Evolutionary conservation across 2,329 filamentous ascomycete species (phyloP), one percentile per base, ranked within the genome.

Genomic region (Penicillium hordei): DNA sequence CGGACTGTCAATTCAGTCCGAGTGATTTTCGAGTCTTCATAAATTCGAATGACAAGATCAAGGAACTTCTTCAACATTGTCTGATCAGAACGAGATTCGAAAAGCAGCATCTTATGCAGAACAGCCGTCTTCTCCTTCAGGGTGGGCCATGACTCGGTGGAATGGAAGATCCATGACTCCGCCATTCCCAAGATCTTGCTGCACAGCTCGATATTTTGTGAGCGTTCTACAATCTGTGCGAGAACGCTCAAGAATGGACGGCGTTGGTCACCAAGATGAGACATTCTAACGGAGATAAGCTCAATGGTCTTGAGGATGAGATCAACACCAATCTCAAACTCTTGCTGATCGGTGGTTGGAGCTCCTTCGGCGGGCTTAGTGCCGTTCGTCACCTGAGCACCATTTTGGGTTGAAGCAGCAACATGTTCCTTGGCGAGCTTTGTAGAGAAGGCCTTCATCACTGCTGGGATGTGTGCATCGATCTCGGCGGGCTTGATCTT

Each of bases 71-170:
- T 92, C 57, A 99, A 82, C 78, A 99, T 88, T 0, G 89, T 91
- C 33, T 88, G 85, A 70, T 97, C 93, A 29, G 83, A 78, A 39
- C 94, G 85, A 57, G 90, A 86, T 75, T 99, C 94, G 66, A 99
- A 99, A 0, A 93, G 88, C 17, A 97, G 80, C 94, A 99, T 99
- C 78, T 99, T 99, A 68, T 96, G 93, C n/a, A 99, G 79, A 1
- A 99, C 94, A 1, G 95, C 95, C 0, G 93, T 97, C 80, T 99
- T 99, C 76, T 99, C 95, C 75, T 99, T 99, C 1, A 99, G 82
- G 0, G 94, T 99, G 0, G 94, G 94, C 83, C 94, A 97, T 2
- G 92, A 94, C 62, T 96, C 94, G 58, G 91, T 93, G 0, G 91
- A 94, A 64, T 91, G 86, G 80, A 99, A 99, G 6, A 99, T 90